Evolutionary conservation across 2,329 filamentous ascomycete genomes (phyloP).

Genomic region (Zymoseptoria tritici): DNA sequence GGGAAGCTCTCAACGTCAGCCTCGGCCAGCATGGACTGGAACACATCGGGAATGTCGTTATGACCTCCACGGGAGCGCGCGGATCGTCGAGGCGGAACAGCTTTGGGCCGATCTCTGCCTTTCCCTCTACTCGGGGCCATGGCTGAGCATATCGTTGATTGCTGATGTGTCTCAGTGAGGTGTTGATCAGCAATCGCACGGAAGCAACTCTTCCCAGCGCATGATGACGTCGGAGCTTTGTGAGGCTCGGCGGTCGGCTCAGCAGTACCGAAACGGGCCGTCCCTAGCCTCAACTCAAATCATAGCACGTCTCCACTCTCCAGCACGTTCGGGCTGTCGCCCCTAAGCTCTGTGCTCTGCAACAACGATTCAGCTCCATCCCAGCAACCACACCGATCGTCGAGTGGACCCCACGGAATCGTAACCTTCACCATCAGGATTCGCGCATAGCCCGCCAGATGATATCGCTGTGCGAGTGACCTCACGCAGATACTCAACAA

Average conservation of each 20-base stretch:
- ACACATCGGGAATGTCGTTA: conserved; percentile 19
- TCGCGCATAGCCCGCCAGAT: no score
- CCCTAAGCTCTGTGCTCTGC: not conserved
- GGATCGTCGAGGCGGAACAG: conserved; percentile 5
- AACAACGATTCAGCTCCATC: not conserved
- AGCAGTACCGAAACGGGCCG: not conserved
- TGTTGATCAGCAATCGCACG: not conserved
- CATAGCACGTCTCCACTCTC: not conserved
- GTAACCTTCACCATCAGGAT: no score
- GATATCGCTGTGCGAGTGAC: not conserved
- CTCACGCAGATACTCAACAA: no score
- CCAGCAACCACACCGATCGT: not conserved
- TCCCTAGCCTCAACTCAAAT: not conserved
- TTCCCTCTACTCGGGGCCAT: conserved; percentile 28
- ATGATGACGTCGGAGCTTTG: not conserved
- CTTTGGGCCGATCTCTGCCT: conserved; percentile 8
- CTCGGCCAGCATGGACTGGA: conserved; percentile 25
- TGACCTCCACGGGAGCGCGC: conserved; percentile 8
- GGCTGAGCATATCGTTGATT: not conserved
- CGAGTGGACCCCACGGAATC: no score
- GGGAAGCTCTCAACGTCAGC: conserved; percentile 12
- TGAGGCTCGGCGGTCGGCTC: not conserved
- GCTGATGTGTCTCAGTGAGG: not conserved
- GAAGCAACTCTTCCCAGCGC: not conserved
- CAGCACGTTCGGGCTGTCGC: not conserved